A percentile compares a stretch with the other conserved stretches of the same genome.
Conservation (phyloP, 345 rosid genomes). For the Euphorbia peplus region DNA sequence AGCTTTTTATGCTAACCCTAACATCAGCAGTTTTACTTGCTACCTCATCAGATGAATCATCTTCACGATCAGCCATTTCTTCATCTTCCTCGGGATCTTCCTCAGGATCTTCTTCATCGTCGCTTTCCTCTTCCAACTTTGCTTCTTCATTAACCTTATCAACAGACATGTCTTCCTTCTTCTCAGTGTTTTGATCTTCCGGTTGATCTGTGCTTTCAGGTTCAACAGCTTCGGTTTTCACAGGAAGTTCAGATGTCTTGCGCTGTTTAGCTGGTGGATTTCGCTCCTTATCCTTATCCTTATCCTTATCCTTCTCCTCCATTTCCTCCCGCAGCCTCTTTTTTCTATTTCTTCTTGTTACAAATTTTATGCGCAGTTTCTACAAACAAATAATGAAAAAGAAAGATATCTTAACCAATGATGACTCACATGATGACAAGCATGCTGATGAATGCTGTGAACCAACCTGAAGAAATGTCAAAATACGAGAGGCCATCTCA, state of each 20-base stretch:
- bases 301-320: slow-evolving; percentile 41
- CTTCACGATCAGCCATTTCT: slow-evolving; percentile 43
- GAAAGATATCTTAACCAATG: slow-evolving; percentile 1
- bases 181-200: slow-evolving; percentile 22
- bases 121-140: slow-evolving; percentile 34
- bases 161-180: slow-evolving; percentile 27
- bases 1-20: background rate
- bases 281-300: slow-evolving; percentile 41
- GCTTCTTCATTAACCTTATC: slow-evolving; percentile 42
- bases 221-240: slow-evolving; percentile 34
- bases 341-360: slow-evolving; percentile 63
- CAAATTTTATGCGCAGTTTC: slow-evolving; percentile 66
- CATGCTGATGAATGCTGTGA: slow-evolving; percentile 1
- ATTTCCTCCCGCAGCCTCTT: slow-evolving; percentile 71
- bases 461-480: slow-evolving; percentile 78
- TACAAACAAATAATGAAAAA: slow-evolving; percentile 21
- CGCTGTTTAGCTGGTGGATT: slow-evolving; percentile 44
- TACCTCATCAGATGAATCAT: slow-evolving; percentile 54
- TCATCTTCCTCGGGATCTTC: slow-evolving; percentile 64
- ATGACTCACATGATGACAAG: slow-evolving; percentile 13
- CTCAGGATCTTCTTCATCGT: slow-evolving; percentile 45
- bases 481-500: slow-evolving; percentile 86
- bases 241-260: slow-evolving; percentile 52
- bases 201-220: slow-evolving; percentile 32
- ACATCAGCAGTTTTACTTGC: background rate